Percentiles rank a stretch among this genome's conserved stretches.
These are phyloP conservation scores for Geum urbanum DNA, from an alignment of 306 rosid species.

Conservation along the genomic window DNA sequence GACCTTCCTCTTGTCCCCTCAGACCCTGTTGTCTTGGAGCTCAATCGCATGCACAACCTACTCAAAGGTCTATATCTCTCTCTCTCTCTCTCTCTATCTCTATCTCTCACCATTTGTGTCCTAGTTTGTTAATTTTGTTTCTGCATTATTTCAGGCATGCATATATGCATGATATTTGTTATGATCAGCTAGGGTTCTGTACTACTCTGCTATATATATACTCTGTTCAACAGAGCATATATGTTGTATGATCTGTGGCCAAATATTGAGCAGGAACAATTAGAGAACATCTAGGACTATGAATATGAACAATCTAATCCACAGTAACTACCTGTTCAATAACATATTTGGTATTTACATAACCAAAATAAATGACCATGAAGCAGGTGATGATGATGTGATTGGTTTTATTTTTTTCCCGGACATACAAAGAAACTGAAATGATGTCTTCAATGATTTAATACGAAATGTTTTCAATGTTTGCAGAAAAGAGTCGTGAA, in stretches of 20 bases:
- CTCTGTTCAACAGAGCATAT: not conserved
- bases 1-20: conserved; percentile 46
- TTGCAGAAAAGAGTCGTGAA: conserved; percentile 62
- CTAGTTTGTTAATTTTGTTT: not conserved
- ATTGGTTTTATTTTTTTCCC: not conserved
- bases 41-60: conserved; percentile 63
- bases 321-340: too few species aligned
- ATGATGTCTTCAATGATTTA: not conserved
- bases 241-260: not conserved
- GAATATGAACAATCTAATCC: not conserved
- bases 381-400: not conserved
- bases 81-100: conserved; percentile 4
- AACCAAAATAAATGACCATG: not conserved
- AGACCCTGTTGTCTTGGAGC: conserved; percentile 60
- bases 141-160: not conserved
- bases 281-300: not conserved
- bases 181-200: not conserved
- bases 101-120: not conserved
- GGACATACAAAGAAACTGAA: not conserved
- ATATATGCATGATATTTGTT: not conserved
- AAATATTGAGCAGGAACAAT: too few species aligned
- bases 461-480: not conserved
- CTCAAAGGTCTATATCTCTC: conserved; percentile 47
- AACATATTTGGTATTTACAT: not conserved
- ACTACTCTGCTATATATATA: too few species aligned